Evolutionary conservation across 2,329 filamentous ascomycete genomes (phyloP), one percentile per base, ranked within the genome.

Genomic region (Orbilia javanica): DNA sequence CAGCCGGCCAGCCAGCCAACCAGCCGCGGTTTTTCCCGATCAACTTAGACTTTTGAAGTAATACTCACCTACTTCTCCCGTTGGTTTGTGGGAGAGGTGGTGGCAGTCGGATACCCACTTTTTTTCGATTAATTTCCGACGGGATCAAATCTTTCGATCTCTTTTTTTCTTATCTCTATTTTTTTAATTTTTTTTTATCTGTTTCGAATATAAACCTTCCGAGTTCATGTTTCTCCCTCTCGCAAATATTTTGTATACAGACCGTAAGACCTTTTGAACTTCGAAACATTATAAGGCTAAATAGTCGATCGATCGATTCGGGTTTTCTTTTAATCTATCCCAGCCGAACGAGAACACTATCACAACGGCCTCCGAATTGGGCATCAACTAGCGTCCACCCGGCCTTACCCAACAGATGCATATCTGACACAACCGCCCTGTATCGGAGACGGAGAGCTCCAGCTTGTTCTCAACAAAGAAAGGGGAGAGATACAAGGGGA

Each of bases 41-140:
- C n/a, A n/a, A 60, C 10, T 31, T 39, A 11, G 36, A 20, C 10
- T 10, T n/a, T n/a, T n/a, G n/a, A n/a, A n/a, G n/a, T n/a, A n/a
- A n/a, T n/a, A n/a, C n/a, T n/a, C n/a, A n/a, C n/a, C n/a, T 22
- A 53, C 27, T 57, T 20, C n/a, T 31, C n/a, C 65, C 36, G 50
- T 50, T 36, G 48, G 60, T 57, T 48, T n/a, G n/a, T n/a, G n/a
- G n/a, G n/a, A n/a, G 36, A 53, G 50, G 53, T 25, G 25, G 34
- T 66, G 55, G 48, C 15, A 50, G 60, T 31, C 4, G n/a, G 60
- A 31, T 72, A 53, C 18, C 57, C 60, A 65, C 20, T 29, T 48
- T n/a, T n/a, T n/a, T n/a, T n/a, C n/a, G n/a, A 31, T 73, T 73
- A 73, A 73, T 66, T 72, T 72, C 60, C 68, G 55, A 52, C n/a